Evolutionary conservation across 495 filamentous ascomycete species (phyloP).

Genomic region (Aspergillus nidulans): DNA sequence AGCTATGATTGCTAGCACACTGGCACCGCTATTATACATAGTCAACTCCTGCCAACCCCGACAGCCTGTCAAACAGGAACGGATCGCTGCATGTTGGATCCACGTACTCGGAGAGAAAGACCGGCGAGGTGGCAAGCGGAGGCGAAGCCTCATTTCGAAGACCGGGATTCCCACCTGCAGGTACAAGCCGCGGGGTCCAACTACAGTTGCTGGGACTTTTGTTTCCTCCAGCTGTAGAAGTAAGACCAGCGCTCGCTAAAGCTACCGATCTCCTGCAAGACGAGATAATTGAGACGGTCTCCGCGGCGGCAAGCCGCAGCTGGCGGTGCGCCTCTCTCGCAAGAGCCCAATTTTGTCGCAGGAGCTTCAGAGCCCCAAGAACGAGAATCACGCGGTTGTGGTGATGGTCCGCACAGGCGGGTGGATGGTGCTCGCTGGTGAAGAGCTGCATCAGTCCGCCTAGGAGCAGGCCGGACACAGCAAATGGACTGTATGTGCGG

Average conservation of each 20-base stretch:
- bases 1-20: no score
- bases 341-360: conserved; percentile 31
- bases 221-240: no score
- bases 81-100: conserved; percentile 35
- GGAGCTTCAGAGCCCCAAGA: conserved; percentile 35
- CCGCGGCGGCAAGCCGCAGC: conserved; percentile 29
- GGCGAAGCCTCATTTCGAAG: no score
- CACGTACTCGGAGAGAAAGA: conserved; percentile 29
- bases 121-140: background rate
- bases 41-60: conserved; percentile 19
- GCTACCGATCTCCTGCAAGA: no score
- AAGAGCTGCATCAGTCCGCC: conserved; percentile 39
- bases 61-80: conserved; percentile 27
- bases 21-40: no score
- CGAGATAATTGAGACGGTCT: background rate
- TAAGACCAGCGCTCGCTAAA: no score
- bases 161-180: no score
- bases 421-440: conserved; percentile 31
- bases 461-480: conserved; percentile 29
- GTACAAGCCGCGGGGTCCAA: no score
- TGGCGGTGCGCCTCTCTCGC: conserved; percentile 27
- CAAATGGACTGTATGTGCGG: conserved; percentile 36
- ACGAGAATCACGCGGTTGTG: conserved; percentile 39
- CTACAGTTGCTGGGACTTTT: no score
- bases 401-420: conserved; percentile 40